Conservation (phyloP, 1,284 basidiomycete genomes). For the Papiliotrema laurentii region DNA sequence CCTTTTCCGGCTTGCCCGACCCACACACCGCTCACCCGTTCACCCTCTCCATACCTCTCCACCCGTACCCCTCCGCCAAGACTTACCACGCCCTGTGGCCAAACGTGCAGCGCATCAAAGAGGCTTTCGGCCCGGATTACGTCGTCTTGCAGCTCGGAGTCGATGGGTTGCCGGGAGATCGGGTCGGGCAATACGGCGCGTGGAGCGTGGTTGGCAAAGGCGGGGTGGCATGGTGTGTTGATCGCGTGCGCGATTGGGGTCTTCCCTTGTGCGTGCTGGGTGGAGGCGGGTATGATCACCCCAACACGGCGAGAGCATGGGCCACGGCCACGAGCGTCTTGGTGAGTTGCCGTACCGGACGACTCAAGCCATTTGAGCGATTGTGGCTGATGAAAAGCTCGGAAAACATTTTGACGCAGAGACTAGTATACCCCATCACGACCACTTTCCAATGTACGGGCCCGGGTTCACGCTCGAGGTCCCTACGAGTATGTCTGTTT, state of each 20-base stretch:
- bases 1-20: conserved; percentile 55
- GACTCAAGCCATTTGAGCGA: neutral
- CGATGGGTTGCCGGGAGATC: conserved; percentile 80
- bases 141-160: conserved; percentile 79
- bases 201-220: conserved; percentile 64
- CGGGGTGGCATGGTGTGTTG: conserved; percentile 66
- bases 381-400: conserved; percentile 47
- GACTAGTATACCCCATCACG: conserved; percentile 65
- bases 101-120: conserved; percentile 59
- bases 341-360: conserved; percentile 50
- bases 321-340: conserved; percentile 69
- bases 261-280: conserved; percentile 50
- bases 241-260: conserved; percentile 61
- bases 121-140: conserved; percentile 68
- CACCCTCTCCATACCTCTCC: conserved; percentile 69
- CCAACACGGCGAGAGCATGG: conserved; percentile 82
- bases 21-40: conserved; percentile 59
- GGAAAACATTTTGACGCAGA: conserved; percentile 56
- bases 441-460: conserved; percentile 62
- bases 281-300: conserved; percentile 71
- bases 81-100: conserved; percentile 62
- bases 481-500: conserved; percentile 46
- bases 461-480: conserved; percentile 77
- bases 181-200: conserved; percentile 63
- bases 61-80: conserved; percentile 58